Percentiles rank a stretch among this genome's conserved stretches.
These are phyloP conservation scores for Mycosarcoma mackinlayi DNA, from an alignment of 1,284 basidiomycete genomes.

Conservation along the genomic window DNA sequence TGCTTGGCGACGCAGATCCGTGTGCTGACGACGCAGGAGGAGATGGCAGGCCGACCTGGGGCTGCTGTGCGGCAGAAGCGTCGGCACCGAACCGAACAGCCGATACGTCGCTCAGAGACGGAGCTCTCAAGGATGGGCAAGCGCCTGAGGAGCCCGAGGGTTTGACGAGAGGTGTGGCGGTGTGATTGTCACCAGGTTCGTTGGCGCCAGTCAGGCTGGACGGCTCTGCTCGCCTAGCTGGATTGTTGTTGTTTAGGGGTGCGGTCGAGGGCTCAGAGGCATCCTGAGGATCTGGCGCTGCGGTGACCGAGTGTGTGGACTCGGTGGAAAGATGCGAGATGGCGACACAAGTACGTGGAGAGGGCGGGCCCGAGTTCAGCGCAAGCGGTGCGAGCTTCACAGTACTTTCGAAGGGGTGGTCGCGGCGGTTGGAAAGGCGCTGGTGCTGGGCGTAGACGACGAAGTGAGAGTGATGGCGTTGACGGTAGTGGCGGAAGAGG, in stretches of 20 bases:
- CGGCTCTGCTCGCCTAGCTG: background rate
- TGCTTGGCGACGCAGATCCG: slow-evolving; percentile 10
- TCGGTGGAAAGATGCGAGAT: background rate
- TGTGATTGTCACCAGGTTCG: background rate
- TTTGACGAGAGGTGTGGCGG: slow-evolving; percentile 10
- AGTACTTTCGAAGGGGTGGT: slow-evolving; percentile 24
- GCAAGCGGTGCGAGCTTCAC: slow-evolving; percentile 6
- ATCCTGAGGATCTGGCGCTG: slow-evolving; percentile 11
- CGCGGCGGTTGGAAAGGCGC: slow-evolving; percentile 14
- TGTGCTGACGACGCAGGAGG: slow-evolving; percentile 22
- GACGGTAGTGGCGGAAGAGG: slow-evolving; percentile 22
- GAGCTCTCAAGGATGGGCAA: slow-evolving; percentile 14
- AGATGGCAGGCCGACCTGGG: slow-evolving; percentile 3
- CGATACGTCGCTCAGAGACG: slow-evolving; percentile 17
- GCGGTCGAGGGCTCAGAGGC: background rate
- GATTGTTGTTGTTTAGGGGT: slow-evolving; percentile 3
- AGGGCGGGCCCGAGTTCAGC: background rate
- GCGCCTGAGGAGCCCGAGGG: slow-evolving; percentile 25
- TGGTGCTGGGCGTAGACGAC: slow-evolving; percentile 7
- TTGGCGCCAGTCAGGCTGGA: background rate
- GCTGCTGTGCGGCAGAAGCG: background rate
- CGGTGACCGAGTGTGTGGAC: background rate
- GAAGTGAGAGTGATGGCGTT: slow-evolving; percentile 9
- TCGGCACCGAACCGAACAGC: background rate
- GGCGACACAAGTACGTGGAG: background rate